phyloP scores from a whole-genome alignment of 257 asterid genomes.

The Osmanthus fragrans region DNA sequence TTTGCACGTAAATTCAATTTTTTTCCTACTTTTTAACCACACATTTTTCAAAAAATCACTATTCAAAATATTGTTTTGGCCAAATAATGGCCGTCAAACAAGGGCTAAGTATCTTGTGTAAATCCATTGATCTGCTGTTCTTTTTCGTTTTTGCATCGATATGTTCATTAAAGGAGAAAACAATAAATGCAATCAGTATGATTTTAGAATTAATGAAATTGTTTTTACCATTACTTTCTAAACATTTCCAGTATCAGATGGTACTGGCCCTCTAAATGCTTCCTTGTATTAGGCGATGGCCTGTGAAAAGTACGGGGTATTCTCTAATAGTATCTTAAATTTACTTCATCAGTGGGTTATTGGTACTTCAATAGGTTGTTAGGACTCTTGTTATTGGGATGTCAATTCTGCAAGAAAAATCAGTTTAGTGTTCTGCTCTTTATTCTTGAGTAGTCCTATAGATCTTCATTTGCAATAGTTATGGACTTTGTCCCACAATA shows the following conservation, averaged over 20 bases:
- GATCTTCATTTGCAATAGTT: neutral
- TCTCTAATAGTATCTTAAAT: neutral
- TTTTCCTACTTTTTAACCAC: too few species aligned
- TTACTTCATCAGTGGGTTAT: neutral
- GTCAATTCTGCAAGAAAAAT: too few species aligned
- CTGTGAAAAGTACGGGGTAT: neutral
- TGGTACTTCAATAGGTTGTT: neutral
- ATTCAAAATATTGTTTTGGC: too few species aligned
- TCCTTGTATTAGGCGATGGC: neutral
- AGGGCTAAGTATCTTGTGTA: neutral
- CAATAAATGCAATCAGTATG: neutral
- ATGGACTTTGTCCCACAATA: neutral
- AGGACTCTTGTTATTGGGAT: too few species aligned
- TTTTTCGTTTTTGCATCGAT: neutral
- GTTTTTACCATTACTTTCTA: neutral
- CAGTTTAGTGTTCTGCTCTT: too few species aligned
- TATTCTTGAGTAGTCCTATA: neutral
- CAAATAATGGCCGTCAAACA: too few species aligned
- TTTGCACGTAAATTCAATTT: too few species aligned
- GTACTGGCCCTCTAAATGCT: neutral
- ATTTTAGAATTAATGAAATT: neutral
- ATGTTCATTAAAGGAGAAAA: neutral
- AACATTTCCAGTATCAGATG: neutral
- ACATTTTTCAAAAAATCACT: too few species aligned
- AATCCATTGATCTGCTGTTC: neutral